These are phyloP conservation scores for Calonectria fujianensis DNA, from an alignment of 2,329 filamentous ascomycete species.

Conservation along the genomic window DNA sequence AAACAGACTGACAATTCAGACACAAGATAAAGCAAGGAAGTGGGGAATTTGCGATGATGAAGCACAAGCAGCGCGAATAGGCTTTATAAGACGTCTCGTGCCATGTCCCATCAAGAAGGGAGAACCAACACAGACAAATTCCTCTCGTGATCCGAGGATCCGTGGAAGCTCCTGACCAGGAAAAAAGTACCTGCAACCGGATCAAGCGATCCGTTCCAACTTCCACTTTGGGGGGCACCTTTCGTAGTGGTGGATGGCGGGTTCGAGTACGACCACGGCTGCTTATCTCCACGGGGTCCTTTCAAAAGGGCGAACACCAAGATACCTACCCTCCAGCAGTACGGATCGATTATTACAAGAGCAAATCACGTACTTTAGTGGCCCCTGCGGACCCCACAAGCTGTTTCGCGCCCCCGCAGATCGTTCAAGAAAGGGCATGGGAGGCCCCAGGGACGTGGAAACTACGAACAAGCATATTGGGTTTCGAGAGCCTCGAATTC, in stretches of 20 bases:
- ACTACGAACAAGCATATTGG: constrained; percentile 18
- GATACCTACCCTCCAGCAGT: constrained; percentile 12
- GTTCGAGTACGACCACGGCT: not conserved
- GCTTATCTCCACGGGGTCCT: constrained; percentile 16
- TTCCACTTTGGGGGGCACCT: constrained; percentile 15
- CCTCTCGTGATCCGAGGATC: constrained; percentile 4
- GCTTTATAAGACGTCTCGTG: constrained; percentile 3
- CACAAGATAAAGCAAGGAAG: constrained; percentile 14
- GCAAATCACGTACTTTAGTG: constrained; percentile 15
- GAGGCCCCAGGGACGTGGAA: constrained; percentile 6
- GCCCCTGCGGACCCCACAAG: not conserved
- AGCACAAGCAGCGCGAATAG: constrained; percentile 5
- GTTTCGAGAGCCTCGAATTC: not conserved
- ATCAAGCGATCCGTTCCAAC: constrained; percentile 20
- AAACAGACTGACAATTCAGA: constrained; percentile 11
- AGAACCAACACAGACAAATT: not conserved
- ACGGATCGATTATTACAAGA: constrained; percentile 3
- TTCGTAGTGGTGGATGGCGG: not conserved
- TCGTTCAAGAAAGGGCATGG: not conserved
- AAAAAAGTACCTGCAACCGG: constrained; percentile 19
- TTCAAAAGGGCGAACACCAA: constrained; percentile 10
- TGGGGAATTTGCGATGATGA: not conserved
- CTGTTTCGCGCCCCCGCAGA: constrained; percentile 2
- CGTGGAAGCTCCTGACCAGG: constrained; percentile 11
- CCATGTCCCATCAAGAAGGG: not conserved